phyloP scores from a whole-genome alignment of 331 rosid species.

The Prunus yedoensis region DNA sequence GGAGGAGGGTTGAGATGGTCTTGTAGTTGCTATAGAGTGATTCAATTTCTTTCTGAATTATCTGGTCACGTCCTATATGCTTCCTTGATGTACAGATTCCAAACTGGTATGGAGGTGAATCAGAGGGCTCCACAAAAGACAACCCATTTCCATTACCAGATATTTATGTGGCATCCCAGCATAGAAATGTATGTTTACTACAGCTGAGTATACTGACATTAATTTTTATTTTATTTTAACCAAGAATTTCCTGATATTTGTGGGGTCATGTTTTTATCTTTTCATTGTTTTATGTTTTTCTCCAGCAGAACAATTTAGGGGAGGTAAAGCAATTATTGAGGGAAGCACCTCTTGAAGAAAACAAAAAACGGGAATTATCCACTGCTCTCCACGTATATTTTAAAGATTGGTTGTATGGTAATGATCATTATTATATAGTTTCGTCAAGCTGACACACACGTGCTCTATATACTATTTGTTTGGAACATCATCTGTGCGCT shows the following conservation, averaged over 20 bases:
- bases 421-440: conserved; percentile 11
- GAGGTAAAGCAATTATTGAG: conserved; percentile 73
- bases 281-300: conserved; percentile 12
- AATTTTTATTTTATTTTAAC: conserved; percentile 13
- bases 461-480: not conserved
- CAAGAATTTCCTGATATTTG: conserved; percentile 16
- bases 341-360: conserved; percentile 94
- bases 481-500: not conserved
- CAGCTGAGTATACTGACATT: not conserved
- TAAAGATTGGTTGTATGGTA: conserved; percentile 97
- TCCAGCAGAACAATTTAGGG: conserved; percentile 69
- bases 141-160: conserved; percentile 86
- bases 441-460: not conserved
- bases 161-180: conserved; percentile 64
- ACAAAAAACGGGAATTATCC: conserved; percentile 80
- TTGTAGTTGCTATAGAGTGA: not conserved
- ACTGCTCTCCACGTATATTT: conserved; percentile 88
- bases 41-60: conserved; percentile 17
- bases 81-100: conserved; percentile 69
- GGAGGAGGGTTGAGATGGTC: not conserved
- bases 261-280: conserved; percentile 7
- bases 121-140: conserved; percentile 62
- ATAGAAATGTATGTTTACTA: conserved; percentile 64
- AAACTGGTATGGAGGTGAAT: conserved; percentile 69
- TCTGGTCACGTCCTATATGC: conserved; percentile 10